Evolutionary conservation across 2,329 filamentous ascomycete genomes (phyloP).

Genomic region (Orbilia blumenaviensis): DNA sequence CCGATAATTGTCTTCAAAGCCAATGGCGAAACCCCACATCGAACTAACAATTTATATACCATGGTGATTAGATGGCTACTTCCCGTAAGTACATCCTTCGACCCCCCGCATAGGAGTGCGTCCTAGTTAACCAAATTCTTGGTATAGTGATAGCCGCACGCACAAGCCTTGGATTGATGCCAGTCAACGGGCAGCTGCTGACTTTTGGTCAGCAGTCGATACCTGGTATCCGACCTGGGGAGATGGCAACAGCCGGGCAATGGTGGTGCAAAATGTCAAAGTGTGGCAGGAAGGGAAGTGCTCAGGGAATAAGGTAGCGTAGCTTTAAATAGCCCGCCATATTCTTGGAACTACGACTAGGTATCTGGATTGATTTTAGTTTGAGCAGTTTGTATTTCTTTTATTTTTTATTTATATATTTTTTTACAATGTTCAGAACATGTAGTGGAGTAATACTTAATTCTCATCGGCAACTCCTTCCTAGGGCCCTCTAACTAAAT

Average conservation of each 20-base stretch:
- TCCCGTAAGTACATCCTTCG: constrained; percentile 71
- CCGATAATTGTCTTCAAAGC: too few species aligned
- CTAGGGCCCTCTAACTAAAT: too few species aligned
- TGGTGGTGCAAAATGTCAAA: constrained; percentile 75
- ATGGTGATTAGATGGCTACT: background rate
- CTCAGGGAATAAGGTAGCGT: background rate
- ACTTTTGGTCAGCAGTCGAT: constrained; percentile 77
- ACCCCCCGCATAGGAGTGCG: background rate
- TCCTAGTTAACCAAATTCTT: background rate
- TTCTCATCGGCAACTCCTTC: too few species aligned
- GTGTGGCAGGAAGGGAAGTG: constrained; percentile 72
- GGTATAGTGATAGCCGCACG: constrained; percentile 2
- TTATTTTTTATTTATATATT: too few species aligned
- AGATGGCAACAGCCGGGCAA: constrained; percentile 60
- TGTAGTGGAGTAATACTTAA: too few species aligned
- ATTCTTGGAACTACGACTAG: too few species aligned
- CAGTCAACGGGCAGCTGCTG: constrained; percentile 72
- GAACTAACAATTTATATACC: background rate
- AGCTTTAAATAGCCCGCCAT: background rate
- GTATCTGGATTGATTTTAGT: too few species aligned
- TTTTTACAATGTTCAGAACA: too few species aligned
- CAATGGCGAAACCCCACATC: too few species aligned
- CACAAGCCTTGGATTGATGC: constrained; percentile 82
- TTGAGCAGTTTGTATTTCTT: too few species aligned
- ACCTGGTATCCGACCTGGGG: constrained; percentile 77